phyloP scores from a whole-genome alignment of 2,329 filamentous ascomycete genomes.

The Fusarium neocosmosporiellum region DNA sequence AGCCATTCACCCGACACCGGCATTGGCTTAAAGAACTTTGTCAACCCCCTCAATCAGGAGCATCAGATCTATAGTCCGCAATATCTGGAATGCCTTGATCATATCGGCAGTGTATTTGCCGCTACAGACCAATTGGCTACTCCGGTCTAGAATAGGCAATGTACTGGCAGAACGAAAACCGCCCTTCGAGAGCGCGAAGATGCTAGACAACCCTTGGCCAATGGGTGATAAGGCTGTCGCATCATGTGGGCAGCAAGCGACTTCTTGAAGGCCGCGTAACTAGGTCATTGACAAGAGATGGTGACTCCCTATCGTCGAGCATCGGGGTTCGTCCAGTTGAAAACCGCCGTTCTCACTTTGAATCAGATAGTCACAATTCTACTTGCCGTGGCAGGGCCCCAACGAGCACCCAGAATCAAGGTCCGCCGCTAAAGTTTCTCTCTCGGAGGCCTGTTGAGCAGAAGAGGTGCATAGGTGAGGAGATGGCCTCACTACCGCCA shows the following conservation, averaged over 20 bases:
- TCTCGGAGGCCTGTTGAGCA: neutral
- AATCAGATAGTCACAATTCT: conserved; percentile 42
- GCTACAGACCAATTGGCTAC: conserved; percentile 28
- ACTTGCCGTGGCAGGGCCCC: conserved; percentile 31
- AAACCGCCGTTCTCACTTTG: conserved; percentile 27
- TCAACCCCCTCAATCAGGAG: neutral
- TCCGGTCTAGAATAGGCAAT: conserved; percentile 12
- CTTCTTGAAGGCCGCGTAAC: conserved; percentile 18
- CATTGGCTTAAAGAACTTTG: neutral
- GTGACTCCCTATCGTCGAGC: conserved; percentile 22
- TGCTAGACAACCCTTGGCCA: conserved; percentile 28
- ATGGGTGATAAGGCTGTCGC: neutral
- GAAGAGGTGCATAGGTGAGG: conserved; percentile 19
- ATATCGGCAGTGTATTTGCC: conserved; percentile 32
- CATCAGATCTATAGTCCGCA: neutral
- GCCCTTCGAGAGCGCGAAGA: conserved; percentile 33
- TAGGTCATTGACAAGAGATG: conserved; percentile 22
- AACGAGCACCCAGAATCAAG: conserved; percentile 16
- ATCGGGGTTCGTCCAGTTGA: conserved; percentile 31
- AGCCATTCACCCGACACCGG: conserved; percentile 13
- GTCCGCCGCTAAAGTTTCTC: neutral
- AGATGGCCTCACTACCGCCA: conserved; percentile 13
- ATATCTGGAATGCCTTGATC: neutral
- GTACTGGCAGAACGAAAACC: conserved; percentile 5
- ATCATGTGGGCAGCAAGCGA: neutral